A percentile compares a stretch with the other conserved stretches of the same genome.
phyloP scores from a whole-genome alignment of 2,329 filamentous ascomycete genomes.

The Canariomyces notabilis region DNA sequence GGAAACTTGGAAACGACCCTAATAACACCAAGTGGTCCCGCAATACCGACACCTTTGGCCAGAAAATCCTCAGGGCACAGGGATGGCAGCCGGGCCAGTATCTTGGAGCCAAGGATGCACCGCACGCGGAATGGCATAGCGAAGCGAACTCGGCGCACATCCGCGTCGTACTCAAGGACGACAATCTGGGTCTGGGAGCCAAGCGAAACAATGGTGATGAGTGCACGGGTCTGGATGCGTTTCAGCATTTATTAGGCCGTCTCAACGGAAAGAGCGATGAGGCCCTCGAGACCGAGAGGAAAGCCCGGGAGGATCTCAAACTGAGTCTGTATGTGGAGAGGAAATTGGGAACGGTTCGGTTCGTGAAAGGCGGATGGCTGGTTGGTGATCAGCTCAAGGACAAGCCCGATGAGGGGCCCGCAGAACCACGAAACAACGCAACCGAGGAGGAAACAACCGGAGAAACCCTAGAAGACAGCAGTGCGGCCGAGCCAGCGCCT shows the following conservation, averaged over 20 bases:
- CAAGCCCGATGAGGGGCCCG: constrained; percentile 31
- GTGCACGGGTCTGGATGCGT: constrained; percentile 79
- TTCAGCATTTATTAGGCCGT: constrained; percentile 79
- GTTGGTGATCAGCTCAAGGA: constrained; percentile 54
- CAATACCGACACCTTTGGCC: constrained; percentile 77
- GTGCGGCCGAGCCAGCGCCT: constrained; percentile 25
- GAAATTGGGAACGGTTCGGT: constrained; percentile 76
- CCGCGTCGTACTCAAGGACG: constrained; percentile 79
- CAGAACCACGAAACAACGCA: constrained; percentile 5
- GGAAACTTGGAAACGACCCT: constrained; percentile 81
- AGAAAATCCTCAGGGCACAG: constrained; percentile 80
- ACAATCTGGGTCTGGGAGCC: constrained; percentile 85
- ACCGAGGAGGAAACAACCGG: constrained; percentile 13
- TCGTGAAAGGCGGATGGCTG: constrained; percentile 76
- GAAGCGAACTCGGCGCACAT: constrained; percentile 81
- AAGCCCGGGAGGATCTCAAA: constrained; percentile 63
- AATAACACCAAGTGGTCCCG: constrained; percentile 94
- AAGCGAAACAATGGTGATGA: constrained; percentile 68
- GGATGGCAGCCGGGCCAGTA: constrained; percentile 86
- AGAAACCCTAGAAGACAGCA: constrained; percentile 14
- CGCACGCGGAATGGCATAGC: constrained; percentile 71
- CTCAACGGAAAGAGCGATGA: constrained; percentile 81
- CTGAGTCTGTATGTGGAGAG: constrained; percentile 67
- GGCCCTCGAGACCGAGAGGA: constrained; percentile 65
- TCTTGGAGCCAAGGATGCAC: constrained; percentile 71